phyloP scores from a whole-genome alignment of 345 rosid species.

The Draba incana region DNA sequence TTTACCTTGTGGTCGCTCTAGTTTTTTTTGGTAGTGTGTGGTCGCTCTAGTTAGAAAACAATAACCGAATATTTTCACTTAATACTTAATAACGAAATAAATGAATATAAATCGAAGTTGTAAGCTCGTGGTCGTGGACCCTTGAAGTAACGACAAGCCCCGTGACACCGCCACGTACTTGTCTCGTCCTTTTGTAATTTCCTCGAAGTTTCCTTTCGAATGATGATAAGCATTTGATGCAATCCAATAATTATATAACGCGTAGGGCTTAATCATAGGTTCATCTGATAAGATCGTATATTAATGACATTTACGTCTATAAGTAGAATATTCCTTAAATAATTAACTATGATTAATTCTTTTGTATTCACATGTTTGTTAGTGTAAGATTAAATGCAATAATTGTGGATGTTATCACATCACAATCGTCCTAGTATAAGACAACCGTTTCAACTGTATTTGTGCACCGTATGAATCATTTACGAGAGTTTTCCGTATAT shows the following conservation, averaged over 20 bases:
- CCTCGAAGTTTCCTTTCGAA: constrained; percentile 33
- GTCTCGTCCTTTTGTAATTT: constrained; percentile 27
- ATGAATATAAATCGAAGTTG: neutral
- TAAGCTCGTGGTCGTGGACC: constrained; percentile 31
- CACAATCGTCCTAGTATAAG: constrained; percentile 24
- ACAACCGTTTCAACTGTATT: constrained; percentile 38
- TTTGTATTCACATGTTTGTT: constrained; percentile 9
- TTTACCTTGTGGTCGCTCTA: no score
- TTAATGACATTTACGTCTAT: constrained; percentile 24
- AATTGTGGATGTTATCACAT: constrained; percentile 32
- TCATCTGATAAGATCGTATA: constrained; percentile 21
- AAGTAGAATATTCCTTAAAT: neutral
- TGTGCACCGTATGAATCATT: neutral
- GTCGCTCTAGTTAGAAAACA: no score
- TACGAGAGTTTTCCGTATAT: neutral
- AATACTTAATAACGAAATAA: no score
- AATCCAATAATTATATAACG: constrained; percentile 24
- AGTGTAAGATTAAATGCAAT: constrained; percentile 13
- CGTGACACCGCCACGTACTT: constrained; percentile 38
- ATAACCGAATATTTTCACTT: no score
- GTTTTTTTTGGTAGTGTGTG: no score
- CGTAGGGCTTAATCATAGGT: constrained; percentile 29
- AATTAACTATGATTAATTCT: neutral
- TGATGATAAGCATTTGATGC: constrained; percentile 2
- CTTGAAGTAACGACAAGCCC: constrained; percentile 26